Evolutionary conservation across 2,329 filamentous ascomycete species (phyloP), one percentile per base, ranked within the genome.

Genomic region (Phialophora tarda): DNA sequence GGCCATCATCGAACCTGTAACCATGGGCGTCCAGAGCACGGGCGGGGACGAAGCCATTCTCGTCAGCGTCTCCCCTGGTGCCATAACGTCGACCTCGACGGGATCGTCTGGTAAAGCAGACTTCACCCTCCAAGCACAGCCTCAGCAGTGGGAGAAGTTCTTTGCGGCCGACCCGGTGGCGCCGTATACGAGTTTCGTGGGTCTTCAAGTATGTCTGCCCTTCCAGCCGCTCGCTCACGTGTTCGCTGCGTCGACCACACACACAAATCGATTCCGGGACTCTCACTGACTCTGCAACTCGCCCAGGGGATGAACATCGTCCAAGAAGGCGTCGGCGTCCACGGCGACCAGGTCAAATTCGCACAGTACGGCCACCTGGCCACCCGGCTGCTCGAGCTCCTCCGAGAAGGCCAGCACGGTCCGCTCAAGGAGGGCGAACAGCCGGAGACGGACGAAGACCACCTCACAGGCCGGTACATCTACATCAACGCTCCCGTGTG

Each of bases 381-480:
- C 78, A 70, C 69, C 47, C 80, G 82, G 24, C 76, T 80, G 0
- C 78, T 85, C 12, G 82, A 84, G 69, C 73, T 84, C 4, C 73
- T 81, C 0, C 82, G 82, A 62, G 81, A 83, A 64, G 80, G 80
- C 0, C 77, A 82, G 5, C 79, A 80, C 56, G 82, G 82, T 0
- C 80, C 79, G 0, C 78, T 82, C 4, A 73, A 73, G 61, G 77
- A 78, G 38, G 80, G 82, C 48, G 71, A 76, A 32, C 77, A 83
- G 56, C 62, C 67, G 28, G 76, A 78, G 48, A 60, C 62, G 2
- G 75, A 79, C 11, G 76, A 78, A 21, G 82, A 84, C 69, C 77
- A 78, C 65, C 79, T 84, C 53, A 79, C 78, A 2, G 82, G 83
- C 3, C 77, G 77, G 32, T 85, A 85, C 67, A 75, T 80, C 28